A percentile compares a stretch with the other conserved stretches of the same genome.
Conservation (phyloP, 306 rosid genomes). For the Vigna hirtella region DNA sequence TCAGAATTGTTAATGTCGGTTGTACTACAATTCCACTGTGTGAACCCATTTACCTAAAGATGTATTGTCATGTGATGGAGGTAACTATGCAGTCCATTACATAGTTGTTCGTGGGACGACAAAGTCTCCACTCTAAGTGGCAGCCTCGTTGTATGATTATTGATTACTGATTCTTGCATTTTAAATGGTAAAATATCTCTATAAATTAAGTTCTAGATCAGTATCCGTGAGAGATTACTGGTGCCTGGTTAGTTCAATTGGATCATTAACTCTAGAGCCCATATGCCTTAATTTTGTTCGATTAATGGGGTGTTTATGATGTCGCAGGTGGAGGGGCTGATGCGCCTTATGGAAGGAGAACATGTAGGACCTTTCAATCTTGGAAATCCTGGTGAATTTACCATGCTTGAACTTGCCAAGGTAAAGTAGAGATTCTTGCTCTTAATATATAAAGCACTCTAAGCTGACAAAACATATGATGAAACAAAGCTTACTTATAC, state of each 20-base stretch:
- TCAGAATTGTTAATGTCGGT: neutral
- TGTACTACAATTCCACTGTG: neutral
- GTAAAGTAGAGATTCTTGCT: neutral
- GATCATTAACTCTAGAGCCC: neutral
- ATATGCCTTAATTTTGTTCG: neutral
- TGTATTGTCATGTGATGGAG: no score
- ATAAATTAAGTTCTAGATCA: neutral
- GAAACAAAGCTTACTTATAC: neutral
- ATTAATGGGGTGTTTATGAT: neutral
- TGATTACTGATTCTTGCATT: neutral
- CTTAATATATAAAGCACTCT: neutral
- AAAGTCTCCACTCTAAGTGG: no score
- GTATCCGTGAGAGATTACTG: neutral
- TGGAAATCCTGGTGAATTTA: slow-evolving; percentile 97
- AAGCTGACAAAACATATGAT: neutral
- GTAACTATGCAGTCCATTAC: no score
- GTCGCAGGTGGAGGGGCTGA: slow-evolving; percentile 16
- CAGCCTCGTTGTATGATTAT: neutral
- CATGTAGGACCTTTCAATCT: slow-evolving; percentile 73
- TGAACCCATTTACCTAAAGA: no score
- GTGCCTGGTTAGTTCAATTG: neutral
- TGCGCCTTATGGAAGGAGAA: slow-evolving; percentile 14
- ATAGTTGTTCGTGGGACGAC: no score
- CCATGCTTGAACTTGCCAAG: slow-evolving; percentile 92
- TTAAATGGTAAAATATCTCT: no score